Evolutionary conservation across 176 grass and related monocot species (phyloP), one percentile per base, ranked within the genome.

Genomic region (Paspalum vaginatum): DNA sequence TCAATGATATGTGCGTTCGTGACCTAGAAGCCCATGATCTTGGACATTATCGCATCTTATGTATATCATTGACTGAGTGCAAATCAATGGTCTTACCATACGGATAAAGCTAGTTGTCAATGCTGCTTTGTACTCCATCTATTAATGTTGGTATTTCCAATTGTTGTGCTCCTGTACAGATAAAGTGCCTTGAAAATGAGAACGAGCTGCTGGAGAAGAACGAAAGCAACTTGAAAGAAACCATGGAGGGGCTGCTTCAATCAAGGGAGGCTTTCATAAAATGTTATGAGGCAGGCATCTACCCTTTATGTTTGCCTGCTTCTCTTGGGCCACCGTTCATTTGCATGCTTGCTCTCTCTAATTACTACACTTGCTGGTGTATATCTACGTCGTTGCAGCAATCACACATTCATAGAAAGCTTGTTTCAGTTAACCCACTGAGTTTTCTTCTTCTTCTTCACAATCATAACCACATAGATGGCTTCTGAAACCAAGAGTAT

Each of bases 151-250:
- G 9, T 16, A 40, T 25, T 57, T 81, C 53, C 41, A 52, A 49
- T 25, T 61, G 6, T 5, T 45, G n/a, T 61, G 67, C 22, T 48
- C 63, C 46, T 88, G 41, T 70, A 10, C 84, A 94, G 94, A 79
- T 97, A 43, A 91, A 94, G 20, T 92, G 85, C 57, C 89, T 97
- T 47, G 89, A 92, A 80, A 90, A 81, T 25, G 91, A 94, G 77
- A 97, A 92, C 50, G 89, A 92, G 32, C 79, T 86, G 53, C 87
- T 94, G 49, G 80, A 82, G 25, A 82, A 65, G 67, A 97, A 92
- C 39, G 89, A 92, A 69, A 90, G 79, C 45, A 83, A 92, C 81
- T 77, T 94, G 67, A 92, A 94, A 86, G 85, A 90, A 75, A 93
- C 57, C 71, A 90, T 90, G 44, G 86, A 87, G 5, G 72, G 58